Conservation (phyloP, 805 yeast species). For the Monosporozyma aerobia region DNA sequence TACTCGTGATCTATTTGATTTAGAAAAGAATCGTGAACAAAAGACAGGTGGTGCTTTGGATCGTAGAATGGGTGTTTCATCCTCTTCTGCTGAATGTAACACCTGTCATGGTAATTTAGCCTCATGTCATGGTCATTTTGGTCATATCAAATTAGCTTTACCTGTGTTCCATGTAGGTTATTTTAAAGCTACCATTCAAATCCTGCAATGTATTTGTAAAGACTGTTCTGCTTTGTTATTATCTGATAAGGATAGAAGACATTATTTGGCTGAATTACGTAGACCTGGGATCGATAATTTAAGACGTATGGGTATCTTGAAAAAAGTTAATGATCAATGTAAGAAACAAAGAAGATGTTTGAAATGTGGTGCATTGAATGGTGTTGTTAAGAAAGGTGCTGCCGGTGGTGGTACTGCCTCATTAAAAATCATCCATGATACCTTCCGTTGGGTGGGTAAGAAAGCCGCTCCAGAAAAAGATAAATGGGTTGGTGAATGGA, state of each 20-base stretch:
- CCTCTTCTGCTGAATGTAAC: constrained; percentile 73
- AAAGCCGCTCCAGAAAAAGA: constrained; percentile 75
- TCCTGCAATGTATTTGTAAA: constrained; percentile 86
- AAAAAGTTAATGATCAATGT: constrained; percentile 80
- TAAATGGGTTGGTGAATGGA: constrained; percentile 81
- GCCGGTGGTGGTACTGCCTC: constrained; percentile 90
- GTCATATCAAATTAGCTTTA: constrained; percentile 82
- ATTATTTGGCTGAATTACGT: constrained; percentile 67
- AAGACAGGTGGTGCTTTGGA: constrained; percentile 83
- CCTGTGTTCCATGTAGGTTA: constrained; percentile 98
- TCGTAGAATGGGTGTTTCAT: constrained; percentile 86
- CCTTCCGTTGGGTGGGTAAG: constrained; percentile 92
- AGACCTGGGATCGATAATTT: constrained; percentile 84
- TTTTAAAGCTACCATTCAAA: constrained; percentile 82
- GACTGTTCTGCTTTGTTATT: constrained; percentile 72
- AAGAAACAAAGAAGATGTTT: constrained; percentile 90
- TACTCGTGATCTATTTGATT: constrained; percentile 83
- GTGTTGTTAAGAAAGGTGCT: constrained; percentile 95
- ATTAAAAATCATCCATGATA: constrained; percentile 87
- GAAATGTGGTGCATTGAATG: constrained; percentile 80
- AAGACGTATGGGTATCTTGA: constrained; percentile 82
- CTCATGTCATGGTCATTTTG: constrained; percentile 97
- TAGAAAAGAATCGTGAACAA: constrained; percentile 82
- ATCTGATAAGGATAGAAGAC: constrained; percentile 61
- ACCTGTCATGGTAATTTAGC: constrained; percentile 91